A percentile compares a stretch with the other conserved stretches of the same genome.
These are phyloP conservation scores for Backusella circina DNA, from an alignment of 192 early-diverging fungal species.

Conservation along the genomic window DNA sequence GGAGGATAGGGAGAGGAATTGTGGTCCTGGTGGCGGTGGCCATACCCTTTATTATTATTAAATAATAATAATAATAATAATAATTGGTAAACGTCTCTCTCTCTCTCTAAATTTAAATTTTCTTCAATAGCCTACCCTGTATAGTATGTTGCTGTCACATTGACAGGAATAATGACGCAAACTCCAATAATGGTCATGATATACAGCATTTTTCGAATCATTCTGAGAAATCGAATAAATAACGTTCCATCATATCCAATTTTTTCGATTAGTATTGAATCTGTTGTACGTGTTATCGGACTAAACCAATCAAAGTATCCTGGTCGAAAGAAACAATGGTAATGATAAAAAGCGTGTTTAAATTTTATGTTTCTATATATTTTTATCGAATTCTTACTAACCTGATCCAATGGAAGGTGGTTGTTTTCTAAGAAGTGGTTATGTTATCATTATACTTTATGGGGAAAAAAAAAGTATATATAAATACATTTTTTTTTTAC, in stretches of 20 bases:
- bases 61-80: neutral
- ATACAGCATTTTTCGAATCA: conserved; percentile 54
- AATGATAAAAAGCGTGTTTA: neutral
- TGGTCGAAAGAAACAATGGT: neutral
- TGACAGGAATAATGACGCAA: conserved; percentile 60
- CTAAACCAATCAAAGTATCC: conserved; percentile 59
- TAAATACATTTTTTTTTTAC: conserved; percentile 9
- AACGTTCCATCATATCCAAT: conserved; percentile 69
- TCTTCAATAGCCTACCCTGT: conserved; percentile 43
- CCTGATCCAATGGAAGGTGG: conserved; percentile 62
- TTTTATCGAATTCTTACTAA: neutral
- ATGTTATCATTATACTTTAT: neutral
- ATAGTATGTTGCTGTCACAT: conserved; percentile 42
- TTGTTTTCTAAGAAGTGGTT: conserved; percentile 31
- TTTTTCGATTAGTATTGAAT: conserved; percentile 56
- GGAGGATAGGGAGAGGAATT: conserved; percentile 20
- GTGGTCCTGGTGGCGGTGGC: conserved; percentile 16
- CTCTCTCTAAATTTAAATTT: neutral
- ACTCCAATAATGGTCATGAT: conserved; percentile 56
- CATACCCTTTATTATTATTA: conserved; percentile 1
- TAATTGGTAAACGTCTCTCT: neutral
- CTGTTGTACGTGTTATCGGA: conserved; percentile 52
- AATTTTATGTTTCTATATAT: neutral
- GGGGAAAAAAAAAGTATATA: neutral
- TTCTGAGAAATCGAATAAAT: conserved; percentile 63